phyloP scores from a whole-genome alignment of 1,139 yeast genomes.

The Magnusiomyces magnusii region DNA sequence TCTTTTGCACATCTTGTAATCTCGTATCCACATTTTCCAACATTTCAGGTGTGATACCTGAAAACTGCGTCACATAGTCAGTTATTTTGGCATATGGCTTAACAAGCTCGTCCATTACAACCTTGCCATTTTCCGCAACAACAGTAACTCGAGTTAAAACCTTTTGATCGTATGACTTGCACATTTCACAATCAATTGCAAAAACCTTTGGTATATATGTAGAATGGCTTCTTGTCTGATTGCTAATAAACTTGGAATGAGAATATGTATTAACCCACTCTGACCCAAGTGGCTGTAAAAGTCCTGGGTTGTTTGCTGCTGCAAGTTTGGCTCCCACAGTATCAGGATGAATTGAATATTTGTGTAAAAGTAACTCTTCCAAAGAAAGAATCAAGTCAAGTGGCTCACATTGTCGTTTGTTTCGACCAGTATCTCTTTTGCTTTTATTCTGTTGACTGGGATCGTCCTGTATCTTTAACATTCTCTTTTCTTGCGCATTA shows the following conservation, averaged over 20 bases:
- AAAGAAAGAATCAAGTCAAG: constrained; percentile 46
- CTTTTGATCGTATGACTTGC: constrained; percentile 51
- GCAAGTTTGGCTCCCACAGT: constrained; percentile 17
- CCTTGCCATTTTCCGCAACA: constrained; percentile 47
- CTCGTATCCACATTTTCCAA: constrained; percentile 57
- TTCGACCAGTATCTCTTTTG: background rate
- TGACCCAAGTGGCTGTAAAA: constrained; percentile 17
- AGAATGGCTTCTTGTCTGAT: background rate
- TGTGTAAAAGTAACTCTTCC: constrained; percentile 42
- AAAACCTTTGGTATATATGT: constrained; percentile 43
- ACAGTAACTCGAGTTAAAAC: constrained; percentile 75
- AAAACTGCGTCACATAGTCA: constrained; percentile 73
- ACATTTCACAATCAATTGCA: constrained; percentile 94
- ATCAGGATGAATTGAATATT: constrained; percentile 54
- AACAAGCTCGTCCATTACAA: constrained; percentile 64
- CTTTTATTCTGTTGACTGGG: background rate
- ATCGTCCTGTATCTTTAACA: constrained; percentile 15
- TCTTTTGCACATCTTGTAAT: constrained; percentile 56
- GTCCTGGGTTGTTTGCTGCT: constrained; percentile 19
- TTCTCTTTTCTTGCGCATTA: background rate
- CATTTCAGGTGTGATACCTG: constrained; percentile 76
- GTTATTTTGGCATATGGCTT: constrained; percentile 66
- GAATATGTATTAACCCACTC: constrained; percentile 54
- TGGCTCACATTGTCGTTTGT: constrained; percentile 26
- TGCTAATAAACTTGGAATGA: constrained; percentile 29